A percentile compares a stretch with the other conserved stretches of the same genome.
Evolutionary conservation across 2,329 filamentous ascomycete species (phyloP).

Genomic region (Zalaria obscura): DNA sequence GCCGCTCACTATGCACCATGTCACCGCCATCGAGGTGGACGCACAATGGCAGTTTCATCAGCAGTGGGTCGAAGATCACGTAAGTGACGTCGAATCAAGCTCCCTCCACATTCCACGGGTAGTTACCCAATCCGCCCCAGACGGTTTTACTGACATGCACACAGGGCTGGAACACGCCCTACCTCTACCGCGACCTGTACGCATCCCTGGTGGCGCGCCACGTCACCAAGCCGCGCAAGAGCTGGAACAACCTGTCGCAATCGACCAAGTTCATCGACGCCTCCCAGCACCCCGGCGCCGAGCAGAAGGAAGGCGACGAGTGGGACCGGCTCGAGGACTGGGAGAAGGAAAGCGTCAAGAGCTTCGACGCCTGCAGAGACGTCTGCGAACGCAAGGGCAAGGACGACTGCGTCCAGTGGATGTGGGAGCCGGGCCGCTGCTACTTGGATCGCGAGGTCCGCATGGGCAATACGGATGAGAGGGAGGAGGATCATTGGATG

Average conservation of each 20-base stretch:
- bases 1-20: slow-evolving; percentile 22
- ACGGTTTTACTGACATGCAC: neutral
- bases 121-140: too few species aligned
- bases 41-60: slow-evolving; percentile 16
- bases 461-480: slow-evolving; percentile 18
- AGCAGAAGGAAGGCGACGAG: slow-evolving; percentile 6
- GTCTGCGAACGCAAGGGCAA: slow-evolving; percentile 12
- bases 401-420: slow-evolving; percentile 20
- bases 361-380: slow-evolving; percentile 14
- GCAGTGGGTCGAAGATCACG: slow-evolving; percentile 5
- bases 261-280: slow-evolving; percentile 13
- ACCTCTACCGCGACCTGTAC: slow-evolving; percentile 19
- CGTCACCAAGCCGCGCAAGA: slow-evolving; percentile 14
- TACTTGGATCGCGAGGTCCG: slow-evolving; percentile 16
- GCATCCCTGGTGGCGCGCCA: slow-evolving; percentile 17
- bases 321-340: slow-evolving; percentile 10
- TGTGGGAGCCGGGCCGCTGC: slow-evolving; percentile 18
- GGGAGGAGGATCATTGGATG: slow-evolving; percentile 14
- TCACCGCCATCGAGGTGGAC: slow-evolving; percentile 14
- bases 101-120: too few species aligned
- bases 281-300: slow-evolving; percentile 5
- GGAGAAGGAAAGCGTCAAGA: slow-evolving; percentile 13
- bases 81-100: neutral
- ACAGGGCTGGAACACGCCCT: slow-evolving; percentile 17
- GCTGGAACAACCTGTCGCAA: slow-evolving; percentile 19